Conservation (phyloP, 768 basidiomycete genomes). For the Boletus reticulatus region DNA sequence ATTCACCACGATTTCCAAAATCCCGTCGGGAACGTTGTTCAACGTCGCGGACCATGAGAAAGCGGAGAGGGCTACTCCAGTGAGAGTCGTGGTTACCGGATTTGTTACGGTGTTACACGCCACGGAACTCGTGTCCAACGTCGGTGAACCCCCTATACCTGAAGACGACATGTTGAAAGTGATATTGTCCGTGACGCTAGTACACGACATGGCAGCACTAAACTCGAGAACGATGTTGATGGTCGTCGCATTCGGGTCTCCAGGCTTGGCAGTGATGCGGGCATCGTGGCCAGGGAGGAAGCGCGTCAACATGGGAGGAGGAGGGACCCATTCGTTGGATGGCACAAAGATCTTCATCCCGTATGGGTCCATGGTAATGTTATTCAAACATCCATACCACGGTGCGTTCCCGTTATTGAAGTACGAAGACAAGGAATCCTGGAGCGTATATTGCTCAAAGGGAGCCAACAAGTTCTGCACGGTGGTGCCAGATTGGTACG, state of each 20-base stretch:
- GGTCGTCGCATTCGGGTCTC: slow-evolving; percentile 49
- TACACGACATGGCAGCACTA: slow-evolving; percentile 73
- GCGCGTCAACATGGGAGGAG: slow-evolving; percentile 70
- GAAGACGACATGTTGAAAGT: slow-evolving; percentile 70
- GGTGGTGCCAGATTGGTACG: slow-evolving; percentile 56
- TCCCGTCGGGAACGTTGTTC: slow-evolving; percentile 74
- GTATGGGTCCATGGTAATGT: slow-evolving; percentile 66
- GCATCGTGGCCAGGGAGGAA: slow-evolving; percentile 88
- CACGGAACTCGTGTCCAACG: slow-evolving; percentile 42
- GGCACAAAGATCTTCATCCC: slow-evolving; percentile 86
- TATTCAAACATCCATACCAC: slow-evolving; percentile 70
- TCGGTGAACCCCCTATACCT: slow-evolving; percentile 55
- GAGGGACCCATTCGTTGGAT: slow-evolving; percentile 58
- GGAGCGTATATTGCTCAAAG: slow-evolving; percentile 73
- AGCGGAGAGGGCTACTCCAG: slow-evolving; percentile 53
- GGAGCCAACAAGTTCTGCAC: slow-evolving; percentile 81
- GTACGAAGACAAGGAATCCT: slow-evolving; percentile 64
- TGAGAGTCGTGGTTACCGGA: slow-evolving; percentile 47
- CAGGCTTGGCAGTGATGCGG: slow-evolving; percentile 47
- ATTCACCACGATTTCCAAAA: slow-evolving; percentile 68
- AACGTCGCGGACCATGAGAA: slow-evolving; percentile 80
- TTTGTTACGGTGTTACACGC: slow-evolving; percentile 49
- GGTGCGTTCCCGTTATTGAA: slow-evolving; percentile 56
- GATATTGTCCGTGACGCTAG: slow-evolving; percentile 59
- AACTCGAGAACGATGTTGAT: slow-evolving; percentile 77